Base-by-base conservation (phyloP, 768 basidiomycete species). In the Termitomyces bulborhizus region DNA sequence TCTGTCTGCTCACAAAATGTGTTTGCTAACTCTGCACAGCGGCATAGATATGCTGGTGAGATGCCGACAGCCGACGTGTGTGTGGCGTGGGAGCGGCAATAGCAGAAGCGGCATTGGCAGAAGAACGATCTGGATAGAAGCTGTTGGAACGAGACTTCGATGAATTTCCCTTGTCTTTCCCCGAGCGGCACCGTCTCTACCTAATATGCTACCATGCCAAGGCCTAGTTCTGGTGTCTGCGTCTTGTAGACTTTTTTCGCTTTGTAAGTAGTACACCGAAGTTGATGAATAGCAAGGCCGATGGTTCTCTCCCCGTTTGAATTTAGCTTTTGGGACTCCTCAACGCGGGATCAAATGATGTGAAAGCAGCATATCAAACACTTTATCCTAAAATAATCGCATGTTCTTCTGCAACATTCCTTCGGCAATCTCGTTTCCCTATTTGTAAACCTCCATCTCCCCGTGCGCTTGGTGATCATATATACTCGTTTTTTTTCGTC, bases 131-230 rank as follows among this genome's bases (percentile, higher is more conserved):
- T 46, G 42, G 32, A 51, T 54, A 18, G 60, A 53, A 57, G 54
- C n/a, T 34, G 18, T 45, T 51, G 0, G 48, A 24, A 21, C 47
- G 45, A 49, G 42, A 54, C 39, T 55, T 68, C 62, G 67, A 66
- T 64, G 63, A 63, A 59, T 64, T 61, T 58, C 54, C 62, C 58
- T 57, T 64, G 62, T 63, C 64, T 65, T 56, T 47, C 56, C 60
- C 51, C 45, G 53, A 51, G 57, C 64, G 64, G 64, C 56, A 59
- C 66, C 58, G 59, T 34, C 44, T 55, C 44, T 60, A 31, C 52
- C 51, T 46, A 50, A 48, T 54, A 13, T 46, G 50, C 52, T 53
- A 39, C 47, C 21, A 47, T 49, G 43, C 39, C 44, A 40, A 44
- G 56, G 50, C 51, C 54, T 51, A 39, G 51, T n/a, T 44, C 55